phyloP scores from a whole-genome alignment of 2,329 filamentous ascomycete species.

The Dryadomyces quercivorus region DNA sequence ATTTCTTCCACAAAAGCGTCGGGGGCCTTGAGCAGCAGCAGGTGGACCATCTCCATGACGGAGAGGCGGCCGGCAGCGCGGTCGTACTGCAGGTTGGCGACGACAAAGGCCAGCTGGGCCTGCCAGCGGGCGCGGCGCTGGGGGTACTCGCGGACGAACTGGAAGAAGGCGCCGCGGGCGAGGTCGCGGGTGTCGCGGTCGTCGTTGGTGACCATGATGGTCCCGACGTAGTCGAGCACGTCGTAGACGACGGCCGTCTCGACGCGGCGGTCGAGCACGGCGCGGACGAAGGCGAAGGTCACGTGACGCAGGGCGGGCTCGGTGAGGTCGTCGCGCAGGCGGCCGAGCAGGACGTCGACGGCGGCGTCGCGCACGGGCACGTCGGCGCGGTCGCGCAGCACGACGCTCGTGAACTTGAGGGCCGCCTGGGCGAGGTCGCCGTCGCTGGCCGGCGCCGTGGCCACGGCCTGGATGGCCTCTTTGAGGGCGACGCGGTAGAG shows the following conservation, averaged over 20 bases:
- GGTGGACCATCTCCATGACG: constrained; percentile 81
- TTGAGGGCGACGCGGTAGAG: constrained; percentile 67
- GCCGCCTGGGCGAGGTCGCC: constrained; percentile 79
- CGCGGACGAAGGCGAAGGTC: constrained; percentile 86
- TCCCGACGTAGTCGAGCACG: constrained; percentile 75
- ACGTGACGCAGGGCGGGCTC: constrained; percentile 86
- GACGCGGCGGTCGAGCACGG: constrained; percentile 73
- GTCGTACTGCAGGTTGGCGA: constrained; percentile 84
- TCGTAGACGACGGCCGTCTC: constrained; percentile 86
- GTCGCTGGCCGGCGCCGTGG: constrained; percentile 63
- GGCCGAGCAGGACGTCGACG: constrained; percentile 69
- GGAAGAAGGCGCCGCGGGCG: constrained; percentile 79
- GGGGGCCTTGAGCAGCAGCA: constrained; percentile 59
- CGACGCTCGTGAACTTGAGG: constrained; percentile 74
- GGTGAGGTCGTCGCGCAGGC: constrained; percentile 78
- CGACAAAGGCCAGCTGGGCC: constrained; percentile 79
- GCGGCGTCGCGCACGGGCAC: constrained; percentile 69
- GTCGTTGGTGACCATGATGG: constrained; percentile 92
- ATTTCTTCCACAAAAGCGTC: constrained; percentile 75
- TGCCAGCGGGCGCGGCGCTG: constrained; percentile 81
- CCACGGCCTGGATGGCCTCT: constrained; percentile 68
- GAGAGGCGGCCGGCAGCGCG: constrained; percentile 81
- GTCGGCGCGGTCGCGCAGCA: constrained; percentile 67
- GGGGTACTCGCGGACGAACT: constrained; percentile 89
- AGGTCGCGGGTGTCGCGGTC: constrained; percentile 79